Base-by-base conservation (phyloP, 306 rosid genomes). In the Erythrophleum fordii region DNA sequence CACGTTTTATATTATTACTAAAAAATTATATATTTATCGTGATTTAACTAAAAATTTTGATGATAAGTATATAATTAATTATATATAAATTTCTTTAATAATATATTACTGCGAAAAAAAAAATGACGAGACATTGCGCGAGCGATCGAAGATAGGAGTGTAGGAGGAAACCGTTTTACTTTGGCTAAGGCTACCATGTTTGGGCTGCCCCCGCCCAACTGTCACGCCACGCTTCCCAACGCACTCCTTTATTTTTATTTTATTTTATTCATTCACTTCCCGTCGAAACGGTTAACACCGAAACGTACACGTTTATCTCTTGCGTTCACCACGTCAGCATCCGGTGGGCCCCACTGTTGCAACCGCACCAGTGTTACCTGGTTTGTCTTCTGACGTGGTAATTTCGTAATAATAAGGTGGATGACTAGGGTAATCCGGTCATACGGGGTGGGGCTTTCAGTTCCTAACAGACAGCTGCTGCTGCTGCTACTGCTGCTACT, bases 381-480 rank as follows among this genome's bases (percentile, higher is more conserved):
- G 85, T 85, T 69, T 56, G 73, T 14, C 78, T 64, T 45, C 73
- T 31, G 79, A 61, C 77, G 78, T 84, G 90, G 93, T 52, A 78
- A 74, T 68, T 8, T 18, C 67, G 89, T 78, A 83, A 85, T 76
- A 67, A 51, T 31, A 61, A 0, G 8, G 29, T 34, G 12, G 25
- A 8, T 0, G 16, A 0, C 0, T 22, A 35, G 97, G 92, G 62
- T 5, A 89, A 37, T 76, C 44, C 44, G 3, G 92, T 89, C 87
- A 75, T 41, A 39, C 0, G 0, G 0, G 0, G 1, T 6, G 45
- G 68, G 51, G 25, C 61, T 73, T 82, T 82, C 92, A 83, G 88
- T 90, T 88, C 94, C 87, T 86, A 90, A 90, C 94, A 88, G 94
- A 89, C 92, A 75, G 81, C 83, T 77, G 71, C 82, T 53, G 69